These are phyloP conservation scores for Candida glaebosa DNA, from an alignment of 805 yeast genomes.

Conservation along the genomic window DNA sequence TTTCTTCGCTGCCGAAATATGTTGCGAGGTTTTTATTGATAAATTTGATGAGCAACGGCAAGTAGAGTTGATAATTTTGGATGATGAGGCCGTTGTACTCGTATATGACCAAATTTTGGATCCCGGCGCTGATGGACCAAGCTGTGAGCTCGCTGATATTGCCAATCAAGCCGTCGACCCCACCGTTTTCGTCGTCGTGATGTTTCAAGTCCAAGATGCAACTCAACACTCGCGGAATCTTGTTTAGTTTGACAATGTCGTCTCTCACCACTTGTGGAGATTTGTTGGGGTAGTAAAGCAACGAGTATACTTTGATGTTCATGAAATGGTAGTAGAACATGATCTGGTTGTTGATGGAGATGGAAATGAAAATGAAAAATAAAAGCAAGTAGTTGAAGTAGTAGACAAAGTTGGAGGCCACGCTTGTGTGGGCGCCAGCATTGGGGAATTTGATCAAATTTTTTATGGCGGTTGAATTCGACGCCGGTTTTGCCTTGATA, in stretches of 20 bases:
- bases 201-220: slow-evolving; percentile 70
- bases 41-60: slow-evolving; percentile 53
- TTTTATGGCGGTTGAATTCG: not conserved
- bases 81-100: slow-evolving; percentile 74
- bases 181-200: slow-evolving; percentile 86
- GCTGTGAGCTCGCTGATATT: slow-evolving; percentile 75
- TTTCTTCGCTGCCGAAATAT: slow-evolving; percentile 69
- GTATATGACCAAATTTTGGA: slow-evolving; percentile 66
- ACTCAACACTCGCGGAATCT: slow-evolving; percentile 75
- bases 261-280: slow-evolving; percentile 84
- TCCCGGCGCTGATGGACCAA: slow-evolving; percentile 91
- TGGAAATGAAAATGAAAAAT: slow-evolving; percentile 49
- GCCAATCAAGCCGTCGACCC: slow-evolving; percentile 73
- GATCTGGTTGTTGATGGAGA: slow-evolving; percentile 52
- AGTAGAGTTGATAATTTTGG: slow-evolving; percentile 18
- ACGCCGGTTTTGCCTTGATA: not conserved
- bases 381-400: slow-evolving; percentile 46
- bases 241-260: slow-evolving; percentile 69
- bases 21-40: slow-evolving; percentile 56
- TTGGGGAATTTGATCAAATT: not conserved
- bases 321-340: slow-evolving; percentile 51
- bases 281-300: slow-evolving; percentile 63
- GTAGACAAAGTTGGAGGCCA: slow-evolving; percentile 3
- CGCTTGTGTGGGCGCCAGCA: slow-evolving; percentile 2
- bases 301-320: slow-evolving; percentile 54